Conservation (phyloP, 805 yeast genomes). For the Saturnispora serradocipensis region DNA sequence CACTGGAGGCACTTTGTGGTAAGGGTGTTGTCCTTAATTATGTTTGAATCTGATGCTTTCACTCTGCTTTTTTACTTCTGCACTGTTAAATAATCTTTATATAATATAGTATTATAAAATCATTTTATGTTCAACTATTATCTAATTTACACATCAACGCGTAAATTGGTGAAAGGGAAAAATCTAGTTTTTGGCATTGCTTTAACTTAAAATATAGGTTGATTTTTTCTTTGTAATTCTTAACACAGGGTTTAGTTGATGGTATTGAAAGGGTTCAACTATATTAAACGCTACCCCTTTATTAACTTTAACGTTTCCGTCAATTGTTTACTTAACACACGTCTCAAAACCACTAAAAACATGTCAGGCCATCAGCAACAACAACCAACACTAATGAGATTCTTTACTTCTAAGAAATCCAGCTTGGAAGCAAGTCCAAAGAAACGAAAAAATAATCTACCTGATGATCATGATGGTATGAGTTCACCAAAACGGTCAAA, state of each 20-base stretch:
- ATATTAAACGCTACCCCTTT: background rate
- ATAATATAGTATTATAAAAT: background rate
- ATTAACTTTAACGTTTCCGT: background rate
- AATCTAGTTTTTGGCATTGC: background rate
- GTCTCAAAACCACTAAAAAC: background rate
- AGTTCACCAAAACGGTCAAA: background rate
- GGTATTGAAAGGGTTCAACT: background rate
- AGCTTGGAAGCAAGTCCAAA: background rate
- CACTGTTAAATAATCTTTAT: background rate
- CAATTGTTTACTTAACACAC: background rate
- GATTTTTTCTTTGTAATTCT: background rate
- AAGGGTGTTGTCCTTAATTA: constrained; percentile 4
- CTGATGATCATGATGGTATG: background rate
- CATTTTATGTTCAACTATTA: background rate
- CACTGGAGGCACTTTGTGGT: constrained; percentile 11
- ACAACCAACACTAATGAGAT: constrained; percentile 12
- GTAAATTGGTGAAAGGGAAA: background rate
- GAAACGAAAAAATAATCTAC: background rate
- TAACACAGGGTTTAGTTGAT: background rate
- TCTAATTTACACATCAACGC: background rate
- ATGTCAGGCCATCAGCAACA: background rate
- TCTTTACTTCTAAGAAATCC: constrained; percentile 9
- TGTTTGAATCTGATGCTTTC: background rate
- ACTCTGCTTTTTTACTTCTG: background rate
- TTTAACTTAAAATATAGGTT: background rate